Conservation (phyloP, 176 grass and related monocot species). For the Aechmea fasciata region DNA sequence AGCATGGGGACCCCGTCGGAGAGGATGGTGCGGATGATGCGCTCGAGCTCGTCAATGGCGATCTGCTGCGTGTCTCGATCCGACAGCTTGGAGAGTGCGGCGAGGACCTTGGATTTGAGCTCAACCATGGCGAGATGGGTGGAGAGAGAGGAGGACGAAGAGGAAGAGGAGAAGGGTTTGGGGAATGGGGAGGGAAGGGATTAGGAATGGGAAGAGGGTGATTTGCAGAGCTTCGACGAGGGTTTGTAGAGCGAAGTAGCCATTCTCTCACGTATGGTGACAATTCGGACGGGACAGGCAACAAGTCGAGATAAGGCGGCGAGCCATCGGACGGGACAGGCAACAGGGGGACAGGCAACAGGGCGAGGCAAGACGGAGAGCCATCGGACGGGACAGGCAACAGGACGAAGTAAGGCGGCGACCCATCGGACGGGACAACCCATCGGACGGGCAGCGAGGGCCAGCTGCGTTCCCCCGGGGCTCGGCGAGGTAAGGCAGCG, state of each 20-base stretch:
- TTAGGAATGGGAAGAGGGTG: slow-evolving; percentile 18
- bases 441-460: no score
- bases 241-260: slow-evolving; percentile 44
- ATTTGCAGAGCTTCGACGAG: slow-evolving; percentile 23
- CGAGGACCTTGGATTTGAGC: slow-evolving; percentile 78
- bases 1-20: slow-evolving; percentile 76
- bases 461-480: no score
- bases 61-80: slow-evolving; percentile 96
- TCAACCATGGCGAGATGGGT: slow-evolving; percentile 70
- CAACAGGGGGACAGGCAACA: no score
- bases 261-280: slow-evolving; percentile 16
- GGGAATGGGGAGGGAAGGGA: neutral
- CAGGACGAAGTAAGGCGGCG: no score
- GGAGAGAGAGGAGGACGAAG: slow-evolving; percentile 28
- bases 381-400: no score
- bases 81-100: slow-evolving; percentile 72
- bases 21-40: slow-evolving; percentile 61
- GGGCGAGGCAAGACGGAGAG: no score
- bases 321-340: no score
- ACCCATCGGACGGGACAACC: no score
- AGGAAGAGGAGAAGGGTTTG: slow-evolving; percentile 2
- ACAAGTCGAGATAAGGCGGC: no score
- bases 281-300: no score
- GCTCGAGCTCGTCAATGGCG: slow-evolving; percentile 78
- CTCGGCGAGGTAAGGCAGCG: no score